Base-by-base conservation (phyloP, 1,284 basidiomycete genomes). In the Abortiporus biennis region DNA sequence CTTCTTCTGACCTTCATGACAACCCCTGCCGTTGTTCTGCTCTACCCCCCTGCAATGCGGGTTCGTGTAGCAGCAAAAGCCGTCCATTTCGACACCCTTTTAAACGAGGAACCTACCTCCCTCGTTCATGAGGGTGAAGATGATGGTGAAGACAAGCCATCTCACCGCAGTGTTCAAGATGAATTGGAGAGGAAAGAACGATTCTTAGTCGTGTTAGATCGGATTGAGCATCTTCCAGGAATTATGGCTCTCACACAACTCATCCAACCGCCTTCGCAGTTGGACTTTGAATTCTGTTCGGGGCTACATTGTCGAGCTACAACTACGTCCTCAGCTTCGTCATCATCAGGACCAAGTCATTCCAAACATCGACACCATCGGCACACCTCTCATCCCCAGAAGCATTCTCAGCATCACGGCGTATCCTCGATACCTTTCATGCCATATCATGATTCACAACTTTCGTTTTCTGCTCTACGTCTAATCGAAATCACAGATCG, bases 151-250 rank as follows among this genome's bases (percentile, higher is more conserved):
- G 16, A 12, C 17, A 23, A 17, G 17, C 23, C 22, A 4, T 35
- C 40, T n/a, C 38, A 25, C 4, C 27, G 24, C 33, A 46, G 46
- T 23, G 46, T 43, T 6, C 45, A 47, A 20, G 55, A 58, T 16
- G 61, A 62, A 36, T 54, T 54, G 6, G 47, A 56, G 1, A 59
- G 61, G 55, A 79, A 71, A 53, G 70, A 69, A 1, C 69, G 78
- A 20, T 84, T 95, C 56, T 77, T 87, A 0, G 80, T 97, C 47
- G 83, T 98, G 13, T 75, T 99, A n/a, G 91, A 93, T 61, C 86
- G 83, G 61, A 73, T 96, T 47, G 91, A 94, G 51, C 90, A 97
- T 57, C 67, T 99, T 5, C 76, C 85, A 2, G 75, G 76, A 6
- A 74, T 84, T 63, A 86, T 85, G 79, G 76, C 76, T 1, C 63